These are phyloP conservation scores for Sugiyamaella marilandica DNA, from an alignment of 805 yeast species.

Conservation along the genomic window DNA sequence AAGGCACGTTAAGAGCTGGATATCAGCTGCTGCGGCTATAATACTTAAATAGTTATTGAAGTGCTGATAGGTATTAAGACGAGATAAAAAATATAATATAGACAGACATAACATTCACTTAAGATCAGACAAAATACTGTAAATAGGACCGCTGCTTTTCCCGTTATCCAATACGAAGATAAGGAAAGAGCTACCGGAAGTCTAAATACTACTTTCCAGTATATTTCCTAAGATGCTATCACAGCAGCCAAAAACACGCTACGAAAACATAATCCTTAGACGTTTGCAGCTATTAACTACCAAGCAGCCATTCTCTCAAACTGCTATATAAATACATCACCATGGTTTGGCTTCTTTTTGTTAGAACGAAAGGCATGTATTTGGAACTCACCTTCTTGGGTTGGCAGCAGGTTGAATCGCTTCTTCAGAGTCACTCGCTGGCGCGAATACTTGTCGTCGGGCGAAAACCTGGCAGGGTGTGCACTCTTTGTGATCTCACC, in stretches of 20 bases:
- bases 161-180: too few relatives aligned
- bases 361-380: background rate
- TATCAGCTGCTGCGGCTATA: background rate
- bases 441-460: constrained; percentile 98
- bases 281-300: background rate
- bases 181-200: too few relatives aligned
- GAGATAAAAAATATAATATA: too few relatives aligned
- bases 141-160: too few relatives aligned
- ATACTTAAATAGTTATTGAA: too few relatives aligned
- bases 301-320: background rate
- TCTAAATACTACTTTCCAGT: too few relatives aligned
- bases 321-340: constrained; percentile 4
- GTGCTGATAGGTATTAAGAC: too few relatives aligned
- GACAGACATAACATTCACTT: too few relatives aligned
- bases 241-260: too few relatives aligned
- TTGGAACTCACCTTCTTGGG: constrained; percentile 48
- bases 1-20: background rate
- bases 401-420: constrained; percentile 84
- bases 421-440: constrained; percentile 98
- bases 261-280: too few relatives aligned
- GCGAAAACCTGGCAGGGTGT: constrained; percentile 99
- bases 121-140: too few relatives aligned
- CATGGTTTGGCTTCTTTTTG: constrained; percentile 19
- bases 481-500: constrained; percentile 98
- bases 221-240: too few relatives aligned